Evolutionary conservation across 495 filamentous ascomycete species (phyloP).

Genomic region (Chaetomium cochliodes): DNA sequence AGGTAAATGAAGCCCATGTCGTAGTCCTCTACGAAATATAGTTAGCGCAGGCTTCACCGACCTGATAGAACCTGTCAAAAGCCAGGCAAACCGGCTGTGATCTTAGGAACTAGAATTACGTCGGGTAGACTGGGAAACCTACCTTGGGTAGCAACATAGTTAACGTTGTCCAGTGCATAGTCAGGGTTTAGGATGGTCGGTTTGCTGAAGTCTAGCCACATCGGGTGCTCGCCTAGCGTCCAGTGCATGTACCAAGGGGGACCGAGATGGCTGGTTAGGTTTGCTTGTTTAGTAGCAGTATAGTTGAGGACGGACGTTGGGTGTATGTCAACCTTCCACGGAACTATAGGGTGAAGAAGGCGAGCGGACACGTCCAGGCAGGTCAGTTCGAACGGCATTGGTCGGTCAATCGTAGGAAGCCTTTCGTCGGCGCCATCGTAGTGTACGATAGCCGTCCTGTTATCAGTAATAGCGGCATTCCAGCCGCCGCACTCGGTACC

Average conservation of each 20-base stretch:
- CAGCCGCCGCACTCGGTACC: background rate
- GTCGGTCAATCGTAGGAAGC: background rate
- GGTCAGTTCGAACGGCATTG: background rate
- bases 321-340: background rate
- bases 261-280: background rate
- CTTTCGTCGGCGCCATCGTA: background rate
- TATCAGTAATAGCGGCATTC: background rate
- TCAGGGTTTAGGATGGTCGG: background rate
- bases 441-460: background rate
- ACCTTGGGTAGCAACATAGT: background rate
- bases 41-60: background rate
- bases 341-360: background rate
- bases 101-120: background rate
- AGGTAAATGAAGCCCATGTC: background rate
- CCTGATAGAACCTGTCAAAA: no score
- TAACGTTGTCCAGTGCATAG: background rate
- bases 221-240: background rate
- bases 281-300: background rate
- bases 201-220: background rate
- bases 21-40: background rate
- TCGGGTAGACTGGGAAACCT: no score
- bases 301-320: background rate
- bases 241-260: background rate
- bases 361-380: constrained; percentile 2
- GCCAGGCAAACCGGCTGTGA: background rate